Base-by-base conservation (phyloP, 1,284 basidiomycete genomes). In the Cryptococcus depauperatus region DNA sequence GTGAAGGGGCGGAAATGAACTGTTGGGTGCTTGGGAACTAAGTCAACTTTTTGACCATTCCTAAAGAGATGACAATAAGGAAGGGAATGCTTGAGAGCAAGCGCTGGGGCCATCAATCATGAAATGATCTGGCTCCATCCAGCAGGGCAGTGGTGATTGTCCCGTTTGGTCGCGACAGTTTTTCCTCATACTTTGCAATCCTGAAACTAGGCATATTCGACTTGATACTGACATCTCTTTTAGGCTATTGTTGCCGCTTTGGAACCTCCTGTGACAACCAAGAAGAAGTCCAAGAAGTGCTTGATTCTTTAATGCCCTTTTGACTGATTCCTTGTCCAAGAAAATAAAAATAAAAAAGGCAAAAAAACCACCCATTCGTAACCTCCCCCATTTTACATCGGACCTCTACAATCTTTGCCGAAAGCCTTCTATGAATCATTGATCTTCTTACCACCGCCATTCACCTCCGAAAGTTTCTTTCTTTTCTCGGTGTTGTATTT, bases 241-340 rank as follows among this genome's bases (percentile, higher is more conserved):
- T 64, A 93, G 91, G 93, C 93, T 47, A 97, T 98, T 67, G 93
- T 97, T 54, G 93, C 93, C 54, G 95, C 92, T 19, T 81, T 98
- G 57, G 93, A 97, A 71, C 93, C 93, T 50, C 93, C 93, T 53
- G 83, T 93, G 56, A 76, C 85, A 62, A 90, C 83, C 79, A 84
- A 82, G 75, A 82, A 75, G 75, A 79, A 73, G 35, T 19, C 16
- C 21, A 37, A 41, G 61, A 83, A 80, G 74, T 96, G 92, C 78
- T 76, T 87, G 66, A 79, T 93, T 63, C 78, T 88, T 71, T 93
- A 61, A 44, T 4, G 16, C 5, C 35, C 7, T 21, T 18, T 22
- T 22, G 14, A 19, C 14, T 37, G 16, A 22, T 22, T 21, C 14
- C 35, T 14, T 14, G 9, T 21, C 35, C 19, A 7, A 18, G 8